Evolutionary conservation across 148 eudicot genomes (phyloP).

Genomic region (Salicornia ramosissima): DNA sequence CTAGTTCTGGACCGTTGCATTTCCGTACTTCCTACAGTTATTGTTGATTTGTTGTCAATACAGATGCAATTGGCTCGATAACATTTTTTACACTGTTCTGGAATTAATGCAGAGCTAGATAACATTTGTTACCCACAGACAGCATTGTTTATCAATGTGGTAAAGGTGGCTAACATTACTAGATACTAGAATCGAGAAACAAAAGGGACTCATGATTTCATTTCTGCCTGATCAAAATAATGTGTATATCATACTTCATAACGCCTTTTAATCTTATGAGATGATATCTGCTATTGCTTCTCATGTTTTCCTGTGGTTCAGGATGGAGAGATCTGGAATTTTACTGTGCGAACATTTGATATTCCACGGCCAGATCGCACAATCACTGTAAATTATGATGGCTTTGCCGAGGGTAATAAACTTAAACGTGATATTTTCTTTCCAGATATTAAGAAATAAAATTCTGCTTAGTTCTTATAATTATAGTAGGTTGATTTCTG

Average conservation of each 20-base stretch:
- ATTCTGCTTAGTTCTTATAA: background rate
- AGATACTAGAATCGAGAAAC: too few species aligned
- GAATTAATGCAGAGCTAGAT: too few species aligned
- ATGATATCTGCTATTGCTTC: background rate
- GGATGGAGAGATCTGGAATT: slow-evolving; percentile 98
- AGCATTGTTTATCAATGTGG: too few species aligned
- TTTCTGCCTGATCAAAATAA: background rate
- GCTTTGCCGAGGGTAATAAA: slow-evolving; percentile 83
- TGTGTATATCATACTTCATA: background rate
- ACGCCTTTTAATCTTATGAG: background rate
- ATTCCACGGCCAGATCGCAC: slow-evolving; percentile 72
- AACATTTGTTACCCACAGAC: too few species aligned
- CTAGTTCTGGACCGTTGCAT: too few species aligned
- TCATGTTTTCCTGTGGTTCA: slow-evolving; percentile 32
- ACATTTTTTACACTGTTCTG: too few species aligned
- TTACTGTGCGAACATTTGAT: slow-evolving; percentile 83
- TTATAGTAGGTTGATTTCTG: background rate
- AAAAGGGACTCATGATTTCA: background rate
- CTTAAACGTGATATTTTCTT: background rate
- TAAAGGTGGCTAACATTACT: too few species aligned
- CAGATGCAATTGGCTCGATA: too few species aligned
- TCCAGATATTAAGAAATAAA: background rate
- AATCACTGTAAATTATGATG: slow-evolving; percentile 81
- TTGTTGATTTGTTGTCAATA: too few species aligned
- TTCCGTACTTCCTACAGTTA: too few species aligned